phyloP scores from a whole-genome alignment of 257 asterid species.

The Leptodermis oblonga region DNA sequence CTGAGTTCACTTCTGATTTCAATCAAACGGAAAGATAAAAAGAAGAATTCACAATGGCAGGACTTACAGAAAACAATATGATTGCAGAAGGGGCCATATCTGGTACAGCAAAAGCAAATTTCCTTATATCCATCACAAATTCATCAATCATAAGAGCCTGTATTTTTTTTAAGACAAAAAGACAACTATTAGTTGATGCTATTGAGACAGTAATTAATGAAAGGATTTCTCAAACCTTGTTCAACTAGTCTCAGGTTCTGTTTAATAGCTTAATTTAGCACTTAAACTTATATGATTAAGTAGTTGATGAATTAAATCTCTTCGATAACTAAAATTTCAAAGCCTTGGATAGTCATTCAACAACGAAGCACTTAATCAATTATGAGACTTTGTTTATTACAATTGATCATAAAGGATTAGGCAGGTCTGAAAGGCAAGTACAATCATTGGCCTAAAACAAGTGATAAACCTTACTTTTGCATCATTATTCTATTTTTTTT shows the following conservation, averaged over 20 bases:
- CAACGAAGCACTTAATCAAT: background rate
- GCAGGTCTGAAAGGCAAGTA: constrained; percentile 2
- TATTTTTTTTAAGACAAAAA: constrained; percentile 13
- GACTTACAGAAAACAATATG: constrained; percentile 66
- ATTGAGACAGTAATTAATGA: background rate
- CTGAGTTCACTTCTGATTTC: background rate
- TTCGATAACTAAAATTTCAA: background rate
- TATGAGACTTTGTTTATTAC: background rate
- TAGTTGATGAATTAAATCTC: no score
- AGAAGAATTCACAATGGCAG: background rate
- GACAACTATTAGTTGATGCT: background rate
- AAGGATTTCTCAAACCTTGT: background rate
- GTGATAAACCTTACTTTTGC: no score
- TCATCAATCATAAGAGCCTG: constrained; percentile 39
- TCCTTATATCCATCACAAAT: constrained; percentile 58
- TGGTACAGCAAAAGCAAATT: constrained; percentile 47
- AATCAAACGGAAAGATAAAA: background rate
- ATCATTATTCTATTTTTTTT: no score
- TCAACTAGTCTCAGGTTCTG: background rate
- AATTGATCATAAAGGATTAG: background rate
- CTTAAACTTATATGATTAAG: no score
- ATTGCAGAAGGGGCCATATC: constrained; percentile 69
- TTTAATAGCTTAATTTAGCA: no score
- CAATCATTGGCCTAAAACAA: no score
- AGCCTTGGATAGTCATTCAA: background rate